These are phyloP conservation scores for Allium cepa DNA, from an alignment of 106 monocot genomes.

Conservation along the genomic window DNA sequence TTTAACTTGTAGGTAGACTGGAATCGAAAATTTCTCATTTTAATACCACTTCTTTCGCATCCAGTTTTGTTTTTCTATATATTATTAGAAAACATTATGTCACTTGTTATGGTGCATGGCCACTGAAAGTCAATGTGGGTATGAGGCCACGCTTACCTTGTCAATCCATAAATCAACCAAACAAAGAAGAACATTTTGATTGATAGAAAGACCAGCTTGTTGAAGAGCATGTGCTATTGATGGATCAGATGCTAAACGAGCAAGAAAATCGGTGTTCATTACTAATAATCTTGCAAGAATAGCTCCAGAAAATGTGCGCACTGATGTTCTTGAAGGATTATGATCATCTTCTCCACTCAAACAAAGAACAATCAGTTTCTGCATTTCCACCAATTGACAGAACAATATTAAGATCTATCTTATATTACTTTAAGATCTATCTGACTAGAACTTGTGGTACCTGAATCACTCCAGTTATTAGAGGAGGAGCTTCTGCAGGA, in stretches of 20 bases:
- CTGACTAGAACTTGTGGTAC: conserved; percentile 24
- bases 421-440: background rate
- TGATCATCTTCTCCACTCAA: conserved; percentile 65
- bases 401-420: background rate
- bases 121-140: too few relatives aligned
- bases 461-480: conserved; percentile 79
- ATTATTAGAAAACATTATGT: too few relatives aligned
- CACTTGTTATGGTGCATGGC: too few relatives aligned
- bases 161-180: conserved; percentile 89
- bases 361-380: conserved; percentile 79
- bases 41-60: too few relatives aligned
- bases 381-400: conserved; percentile 5
- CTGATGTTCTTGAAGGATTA: conserved; percentile 60
- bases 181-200: conserved; percentile 77
- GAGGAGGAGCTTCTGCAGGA: conserved; percentile 74
- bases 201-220: conserved; percentile 55
- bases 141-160: conserved; percentile 37
- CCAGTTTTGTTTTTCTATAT: too few relatives aligned
- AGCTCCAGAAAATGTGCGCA: conserved; percentile 63
- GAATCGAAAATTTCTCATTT: too few relatives aligned
- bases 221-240: conserved; percentile 55
- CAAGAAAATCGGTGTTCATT: conserved; percentile 85
- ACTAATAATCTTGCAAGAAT: conserved; percentile 85
- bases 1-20: too few relatives aligned
- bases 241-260: conserved; percentile 65